Evolutionary conservation across 2,329 filamentous ascomycete species (phyloP).

Genomic region (Sclerotinia glacialis): DNA sequence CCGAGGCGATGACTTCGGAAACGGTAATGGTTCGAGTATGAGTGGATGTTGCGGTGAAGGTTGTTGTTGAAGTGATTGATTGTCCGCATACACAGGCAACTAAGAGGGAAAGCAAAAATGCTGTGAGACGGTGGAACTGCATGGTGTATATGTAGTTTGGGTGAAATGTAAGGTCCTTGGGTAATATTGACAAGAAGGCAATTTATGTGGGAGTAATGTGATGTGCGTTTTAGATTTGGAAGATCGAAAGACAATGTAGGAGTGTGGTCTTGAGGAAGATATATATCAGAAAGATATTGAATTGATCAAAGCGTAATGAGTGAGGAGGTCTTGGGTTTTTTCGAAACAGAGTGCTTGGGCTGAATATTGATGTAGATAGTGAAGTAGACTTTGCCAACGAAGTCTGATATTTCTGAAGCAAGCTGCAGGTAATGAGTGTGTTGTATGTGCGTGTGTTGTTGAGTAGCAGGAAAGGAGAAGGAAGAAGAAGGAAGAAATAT

Average conservation of each 20-base stretch:
- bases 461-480: not conserved
- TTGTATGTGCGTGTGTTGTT: not conserved
- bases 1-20: constrained; percentile 13
- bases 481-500: not conserved
- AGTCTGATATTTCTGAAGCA: constrained; percentile 16
- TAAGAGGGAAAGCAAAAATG: constrained; percentile 18
- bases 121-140: constrained; percentile 16
- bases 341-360: constrained; percentile 2
- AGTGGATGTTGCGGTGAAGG: constrained; percentile 11
- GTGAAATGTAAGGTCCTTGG: not conserved
- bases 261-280: constrained; percentile 10
- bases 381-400: constrained; percentile 23
- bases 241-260: not conserved
- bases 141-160: constrained; percentile 17
- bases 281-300: constrained; percentile 16
- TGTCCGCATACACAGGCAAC: constrained; percentile 20
- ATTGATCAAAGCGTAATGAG: constrained; percentile 10
- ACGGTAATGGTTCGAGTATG: constrained; percentile 17
- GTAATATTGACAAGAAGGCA: constrained; percentile 13
- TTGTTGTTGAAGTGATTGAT: not conserved
- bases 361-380: constrained; percentile 5
- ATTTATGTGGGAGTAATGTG: not conserved
- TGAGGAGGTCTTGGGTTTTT: constrained; percentile 13
- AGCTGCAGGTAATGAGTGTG: constrained; percentile 4
- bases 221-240: not conserved